Evolutionary conservation across 352 stramenopile genomes (phyloP), one percentile per base, ranked within the genome.

Genomic region (Phytophthora capsici): DNA sequence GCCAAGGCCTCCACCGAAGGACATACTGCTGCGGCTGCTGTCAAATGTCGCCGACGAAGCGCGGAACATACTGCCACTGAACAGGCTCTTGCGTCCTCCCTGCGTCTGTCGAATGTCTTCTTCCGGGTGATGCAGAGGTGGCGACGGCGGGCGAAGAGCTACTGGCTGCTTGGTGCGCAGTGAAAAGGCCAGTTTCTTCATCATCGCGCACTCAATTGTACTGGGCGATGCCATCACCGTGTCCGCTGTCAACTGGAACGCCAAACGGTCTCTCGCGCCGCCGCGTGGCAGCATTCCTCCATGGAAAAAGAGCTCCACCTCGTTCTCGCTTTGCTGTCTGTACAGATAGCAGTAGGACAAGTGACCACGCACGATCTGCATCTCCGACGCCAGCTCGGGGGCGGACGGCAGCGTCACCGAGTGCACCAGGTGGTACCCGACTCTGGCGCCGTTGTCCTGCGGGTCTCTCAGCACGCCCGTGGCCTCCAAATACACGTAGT

Each of bases 151-250:
- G 9, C 44, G 66, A 3, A 63, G 28, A 58, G 54, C 61, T 25
- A 44, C 25, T 7, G 58, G 53, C 26, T 71, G 40, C n/a, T 64
- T 76, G 67, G 70, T 80, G 7, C 75, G 79, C 26, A 88, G 40
- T 40, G 75, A 82, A 47, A 84, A 88, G 57, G 79, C 72, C 41
- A 91, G 62, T 56, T 91, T 91, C 67, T 90, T 90, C 73, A 91
- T 86, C 68, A 84, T 77, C 7, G 80, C 78, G 49, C 75, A 84
- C 72, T 91, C 57, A 63, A 82, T 34, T 36, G 60, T 63, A 38
- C 64, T 76, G 10, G 78, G 69, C 4, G 72, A 80, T 8, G 64
- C 66, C 23, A 85, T 45, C 47, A 85, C 66, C 22, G 78, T 69
- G 25, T 90, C 77, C 1, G 81, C 72, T 1, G 71, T 83, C 28